A percentile compares a stretch with the other conserved stretches of the same genome.
These are phyloP conservation scores for Amauroascus verrucosus DNA, from an alignment of 2,329 filamentous ascomycete species.

Conservation along the genomic window DNA sequence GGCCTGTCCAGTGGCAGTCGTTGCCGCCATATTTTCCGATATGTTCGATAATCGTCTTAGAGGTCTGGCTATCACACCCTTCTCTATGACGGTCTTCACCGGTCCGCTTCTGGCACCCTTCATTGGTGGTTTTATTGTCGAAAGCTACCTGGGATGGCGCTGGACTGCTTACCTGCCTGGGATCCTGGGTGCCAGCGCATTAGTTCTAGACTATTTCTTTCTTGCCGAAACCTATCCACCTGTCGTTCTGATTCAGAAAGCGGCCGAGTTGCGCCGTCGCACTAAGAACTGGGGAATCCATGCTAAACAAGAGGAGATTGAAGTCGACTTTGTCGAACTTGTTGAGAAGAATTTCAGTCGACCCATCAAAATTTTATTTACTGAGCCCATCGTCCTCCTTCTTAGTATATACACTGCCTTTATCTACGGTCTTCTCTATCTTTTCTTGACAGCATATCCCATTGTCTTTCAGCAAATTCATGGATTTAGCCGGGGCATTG, in stretches of 20 bases:
- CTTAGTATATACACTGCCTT: slow-evolving; percentile 32
- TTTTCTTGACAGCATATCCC: slow-evolving; percentile 28
- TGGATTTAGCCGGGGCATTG: slow-evolving; percentile 24
- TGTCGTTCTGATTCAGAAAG: slow-evolving; percentile 48
- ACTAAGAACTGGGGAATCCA: slow-evolving; percentile 54
- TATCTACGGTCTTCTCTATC: slow-evolving; percentile 28
- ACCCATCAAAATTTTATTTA: slow-evolving; percentile 35
- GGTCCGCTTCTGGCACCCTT: slow-evolving; percentile 46
- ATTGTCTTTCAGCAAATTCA: slow-evolving; percentile 24
- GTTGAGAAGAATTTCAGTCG: slow-evolving; percentile 45
- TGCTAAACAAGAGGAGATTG: slow-evolving; percentile 48
- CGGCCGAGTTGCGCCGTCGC: slow-evolving; percentile 43
- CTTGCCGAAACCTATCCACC: slow-evolving; percentile 50
- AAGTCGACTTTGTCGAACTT: slow-evolving; percentile 42
- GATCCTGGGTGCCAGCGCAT: slow-evolving; percentile 47
- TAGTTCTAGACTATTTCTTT: slow-evolving; percentile 43
- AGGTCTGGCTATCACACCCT: slow-evolving; percentile 41
- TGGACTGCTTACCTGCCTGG: slow-evolving; percentile 47
- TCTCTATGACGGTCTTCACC: slow-evolving; percentile 44
- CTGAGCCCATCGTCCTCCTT: slow-evolving; percentile 36
- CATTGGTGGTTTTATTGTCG: slow-evolving; percentile 46
- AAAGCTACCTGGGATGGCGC: slow-evolving; percentile 43
- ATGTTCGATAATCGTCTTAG: slow-evolving; percentile 44
- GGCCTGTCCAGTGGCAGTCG: slow-evolving; percentile 44
- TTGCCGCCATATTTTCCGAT: slow-evolving; percentile 48